Evolutionary conservation across 345 rosid species (phyloP), one percentile per base, ranked within the genome.

Genomic region (Cardamine resedifolia): DNA sequence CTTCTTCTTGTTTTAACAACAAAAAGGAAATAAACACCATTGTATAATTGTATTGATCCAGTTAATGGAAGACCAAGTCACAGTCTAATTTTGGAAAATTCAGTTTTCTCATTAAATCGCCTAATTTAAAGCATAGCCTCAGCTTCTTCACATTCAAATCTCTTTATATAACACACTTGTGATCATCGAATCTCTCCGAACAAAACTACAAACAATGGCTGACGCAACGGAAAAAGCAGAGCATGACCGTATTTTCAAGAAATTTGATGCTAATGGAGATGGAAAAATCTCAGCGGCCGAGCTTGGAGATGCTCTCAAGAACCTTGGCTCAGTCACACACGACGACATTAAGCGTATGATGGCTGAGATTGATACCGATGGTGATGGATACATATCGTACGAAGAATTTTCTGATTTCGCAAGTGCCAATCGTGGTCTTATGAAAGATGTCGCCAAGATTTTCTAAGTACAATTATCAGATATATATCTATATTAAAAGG

Each of bases 311-410:
- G 81, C 92, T 39, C 73, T 89, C 62, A 87, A 89, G 83, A 68
- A 82, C 7, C 91, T 91, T 0, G 90, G 91, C 1, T 81, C 91
- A 0, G 88, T 86, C 73, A 83, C 91, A 0, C 45, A 34, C 0
- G 98, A 86, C 0, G 98, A 94, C 68, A 39, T 89, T 18, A 81
- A 82, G 27, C 79, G 87, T 18, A 94, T 91, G 98, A 94, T 94
- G 98, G 82, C 78, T 0, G 97, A 91, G 84, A 91, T 94, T 23
- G 98, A 94, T 59, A 89, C 95, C 0, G 89, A 94, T 23, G 97
- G 97, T 4, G 96, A 94, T 58, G 98, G 98, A 6, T 83, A 26
- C 83, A 94, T 94, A 31, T 91, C 98, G 0, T 85, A 73, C 49
- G 21, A 85, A 30, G 98, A 91, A 64, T 94, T 83, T 80, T 77